Conservation (phyloP, 257 asterid genomes). For the Marsdenia floribunda region DNA sequence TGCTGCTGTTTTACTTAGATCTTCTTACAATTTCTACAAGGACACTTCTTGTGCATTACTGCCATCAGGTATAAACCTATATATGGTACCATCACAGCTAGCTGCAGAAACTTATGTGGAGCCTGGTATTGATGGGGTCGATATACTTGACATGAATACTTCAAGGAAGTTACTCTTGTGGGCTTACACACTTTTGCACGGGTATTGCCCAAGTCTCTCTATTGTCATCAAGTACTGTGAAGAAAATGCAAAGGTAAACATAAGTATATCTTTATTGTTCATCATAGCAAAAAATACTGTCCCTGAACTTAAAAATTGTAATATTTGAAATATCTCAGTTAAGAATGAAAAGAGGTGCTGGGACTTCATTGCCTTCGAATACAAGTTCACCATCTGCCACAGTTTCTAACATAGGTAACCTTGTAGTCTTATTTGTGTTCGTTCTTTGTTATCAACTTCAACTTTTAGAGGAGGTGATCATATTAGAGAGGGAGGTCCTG, state of each 20-base stretch:
- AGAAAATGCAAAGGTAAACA: constrained; percentile 68
- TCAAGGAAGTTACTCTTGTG: constrained; percentile 86
- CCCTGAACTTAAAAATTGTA: not conserved
- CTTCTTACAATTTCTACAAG: constrained; percentile 85
- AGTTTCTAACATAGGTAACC: constrained; percentile 50
- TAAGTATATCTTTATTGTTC: not conserved
- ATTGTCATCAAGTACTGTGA: constrained; percentile 82
- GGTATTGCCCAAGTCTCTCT: constrained; percentile 65
- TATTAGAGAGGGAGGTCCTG: too few species aligned
- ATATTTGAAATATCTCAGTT: constrained; percentile 36
- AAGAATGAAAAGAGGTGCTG: constrained; percentile 64
- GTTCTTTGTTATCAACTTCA: not conserved
- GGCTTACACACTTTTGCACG: constrained; percentile 88
- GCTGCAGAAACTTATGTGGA: constrained; percentile 86
- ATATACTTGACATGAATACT: constrained; percentile 91
- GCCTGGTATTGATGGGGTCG: constrained; percentile 90
- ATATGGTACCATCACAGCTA: constrained; percentile 83
- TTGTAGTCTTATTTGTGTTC: constrained; percentile 16
- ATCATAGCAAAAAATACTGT: too few species aligned
- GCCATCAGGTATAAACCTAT: constrained; percentile 92
- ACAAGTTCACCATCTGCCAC: constrained; percentile 31
- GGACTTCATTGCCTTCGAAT: constrained; percentile 45
- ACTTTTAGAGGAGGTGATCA: too few species aligned
- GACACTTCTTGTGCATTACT: constrained; percentile 93
- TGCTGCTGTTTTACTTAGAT: constrained; percentile 70